A percentile compares a stretch with the other conserved stretches of the same genome.
Conservation (phyloP, 2,329 filamentous ascomycete species). For the Claviceps purpurea region DNA sequence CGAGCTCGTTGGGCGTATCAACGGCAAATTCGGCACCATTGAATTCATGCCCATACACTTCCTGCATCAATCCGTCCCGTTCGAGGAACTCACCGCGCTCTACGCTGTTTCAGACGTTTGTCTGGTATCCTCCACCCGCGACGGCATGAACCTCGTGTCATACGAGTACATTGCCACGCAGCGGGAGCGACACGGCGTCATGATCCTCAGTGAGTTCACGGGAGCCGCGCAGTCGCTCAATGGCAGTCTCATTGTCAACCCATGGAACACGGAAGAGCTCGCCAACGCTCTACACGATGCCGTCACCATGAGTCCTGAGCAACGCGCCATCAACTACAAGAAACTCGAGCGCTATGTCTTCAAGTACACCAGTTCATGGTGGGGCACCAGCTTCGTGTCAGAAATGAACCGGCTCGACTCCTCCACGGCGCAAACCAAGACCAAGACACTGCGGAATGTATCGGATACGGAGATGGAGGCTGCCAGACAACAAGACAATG, state of each 20-base stretch:
- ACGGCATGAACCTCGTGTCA: constrained; percentile 97
- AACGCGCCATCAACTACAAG: constrained; percentile 73
- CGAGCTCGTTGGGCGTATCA: constrained; percentile 91
- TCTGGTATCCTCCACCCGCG: constrained; percentile 85
- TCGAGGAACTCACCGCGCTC: constrained; percentile 86
- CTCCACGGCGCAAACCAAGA: constrained; percentile 25
- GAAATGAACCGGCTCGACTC: constrained; percentile 52
- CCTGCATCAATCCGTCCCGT: constrained; percentile 88
- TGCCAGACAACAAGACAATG: constrained; percentile 6
- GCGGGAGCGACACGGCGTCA: constrained; percentile 74
- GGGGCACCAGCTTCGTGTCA: constrained; percentile 83
- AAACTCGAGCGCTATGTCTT: constrained; percentile 92
- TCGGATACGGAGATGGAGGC: constrained; percentile 23
- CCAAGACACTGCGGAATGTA: constrained; percentile 28
- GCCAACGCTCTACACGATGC: constrained; percentile 88
- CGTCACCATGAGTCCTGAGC: constrained; percentile 90
- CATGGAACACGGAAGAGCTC: constrained; percentile 95
- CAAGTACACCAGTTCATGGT: constrained; percentile 96
- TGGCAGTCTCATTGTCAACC: constrained; percentile 87
- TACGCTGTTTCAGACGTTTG: constrained; percentile 89
- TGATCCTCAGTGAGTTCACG: constrained; percentile 94
- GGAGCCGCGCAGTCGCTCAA: constrained; percentile 91
- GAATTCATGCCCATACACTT: constrained; percentile 99
- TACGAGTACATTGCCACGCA: constrained; percentile 98
- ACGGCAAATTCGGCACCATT: constrained; percentile 90